Percentiles rank a stretch among this genome's conserved stretches.
phyloP scores from a whole-genome alignment of 805 yeast genomes.

The Cyberlindnera japonica region DNA sequence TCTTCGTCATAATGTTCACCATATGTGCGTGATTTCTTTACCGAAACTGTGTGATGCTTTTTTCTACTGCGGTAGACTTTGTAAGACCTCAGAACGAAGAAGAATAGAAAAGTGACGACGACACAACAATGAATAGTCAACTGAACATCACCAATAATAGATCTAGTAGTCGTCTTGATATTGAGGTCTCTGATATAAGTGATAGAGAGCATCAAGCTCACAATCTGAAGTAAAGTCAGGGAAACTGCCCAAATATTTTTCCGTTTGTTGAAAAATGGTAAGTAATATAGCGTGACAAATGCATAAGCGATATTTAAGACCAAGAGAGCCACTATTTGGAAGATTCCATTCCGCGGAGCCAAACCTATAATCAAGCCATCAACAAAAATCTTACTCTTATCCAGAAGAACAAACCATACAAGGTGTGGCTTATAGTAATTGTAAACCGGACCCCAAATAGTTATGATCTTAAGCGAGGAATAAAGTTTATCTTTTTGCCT shows the following conservation, averaged over 20 bases:
- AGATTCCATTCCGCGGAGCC: conserved; percentile 40
- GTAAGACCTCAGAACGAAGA: conserved; percentile 6
- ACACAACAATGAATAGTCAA: conserved; percentile 6
- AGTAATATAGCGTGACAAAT: conserved; percentile 22
- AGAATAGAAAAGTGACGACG: conserved; percentile 5
- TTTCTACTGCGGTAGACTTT: conserved; percentile 9
- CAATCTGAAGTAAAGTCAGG: conserved; percentile 36
- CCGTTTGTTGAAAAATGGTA: conserved; percentile 31
- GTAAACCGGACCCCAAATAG: conserved; percentile 45
- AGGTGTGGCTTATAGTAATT: conserved; percentile 40
- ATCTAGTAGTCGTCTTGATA: conserved; percentile 35
- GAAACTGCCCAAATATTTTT: conserved; percentile 31
- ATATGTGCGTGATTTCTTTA: no score
- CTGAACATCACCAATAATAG: conserved; percentile 35
- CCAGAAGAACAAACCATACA: conserved; percentile 37
- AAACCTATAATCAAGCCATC: conserved; percentile 43
- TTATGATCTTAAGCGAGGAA: conserved; percentile 43
- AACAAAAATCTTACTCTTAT: conserved; percentile 31
- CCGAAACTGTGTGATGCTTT: conserved; percentile 3
- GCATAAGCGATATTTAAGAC: conserved; percentile 34
- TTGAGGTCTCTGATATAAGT: conserved; percentile 38
- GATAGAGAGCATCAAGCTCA: conserved; percentile 40
- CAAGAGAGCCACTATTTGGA: conserved; percentile 40
- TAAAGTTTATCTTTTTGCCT: conserved; percentile 32
- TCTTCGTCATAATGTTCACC: neutral